Evolutionary conservation across 768 basidiomycete species (phyloP).

Genomic region (Trichaptum fuscoviolaceum): DNA sequence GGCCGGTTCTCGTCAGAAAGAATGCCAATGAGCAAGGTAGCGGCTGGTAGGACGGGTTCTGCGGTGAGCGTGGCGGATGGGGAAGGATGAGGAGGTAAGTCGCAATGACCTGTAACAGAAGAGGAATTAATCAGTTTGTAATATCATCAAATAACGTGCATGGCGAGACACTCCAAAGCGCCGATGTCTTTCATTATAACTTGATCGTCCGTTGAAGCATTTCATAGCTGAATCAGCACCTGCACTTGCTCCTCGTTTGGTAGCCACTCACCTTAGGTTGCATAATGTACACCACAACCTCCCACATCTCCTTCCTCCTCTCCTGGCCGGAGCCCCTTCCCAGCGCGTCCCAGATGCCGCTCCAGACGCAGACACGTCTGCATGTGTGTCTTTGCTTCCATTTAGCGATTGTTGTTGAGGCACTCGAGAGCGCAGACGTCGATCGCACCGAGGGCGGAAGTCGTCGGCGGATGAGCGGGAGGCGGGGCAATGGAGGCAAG

Average conservation of each 20-base stretch:
- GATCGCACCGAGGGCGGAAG: slow-evolving; percentile 76
- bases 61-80: slow-evolving; percentile 40
- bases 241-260: slow-evolving; percentile 58
- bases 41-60: slow-evolving; percentile 71
- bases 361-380: slow-evolving; percentile 40
- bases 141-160: slow-evolving; percentile 32
- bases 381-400: slow-evolving; percentile 39
- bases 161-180: slow-evolving; percentile 80
- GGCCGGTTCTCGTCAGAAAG: slow-evolving; percentile 82
- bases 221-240: slow-evolving; percentile 61
- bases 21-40: slow-evolving; percentile 85
- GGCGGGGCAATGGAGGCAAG: slow-evolving; percentile 49
- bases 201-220: slow-evolving; percentile 45
- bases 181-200: slow-evolving; percentile 78
- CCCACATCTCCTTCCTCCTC: slow-evolving; percentile 69
- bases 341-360: slow-evolving; percentile 59
- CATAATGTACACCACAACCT: slow-evolving; percentile 72
- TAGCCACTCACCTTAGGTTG: slow-evolving; percentile 35
- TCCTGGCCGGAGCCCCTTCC: slow-evolving; percentile 57
- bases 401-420: slow-evolving; percentile 63
- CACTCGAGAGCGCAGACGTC: slow-evolving; percentile 86
- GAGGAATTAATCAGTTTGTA: not conserved
- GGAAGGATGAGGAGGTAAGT: slow-evolving; percentile 56
- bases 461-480: slow-evolving; percentile 83
- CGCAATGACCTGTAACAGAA: slow-evolving; percentile 53